Conservation (phyloP, 2,329 filamentous ascomycete genomes). For the Ophioceras dolichostomum region DNA sequence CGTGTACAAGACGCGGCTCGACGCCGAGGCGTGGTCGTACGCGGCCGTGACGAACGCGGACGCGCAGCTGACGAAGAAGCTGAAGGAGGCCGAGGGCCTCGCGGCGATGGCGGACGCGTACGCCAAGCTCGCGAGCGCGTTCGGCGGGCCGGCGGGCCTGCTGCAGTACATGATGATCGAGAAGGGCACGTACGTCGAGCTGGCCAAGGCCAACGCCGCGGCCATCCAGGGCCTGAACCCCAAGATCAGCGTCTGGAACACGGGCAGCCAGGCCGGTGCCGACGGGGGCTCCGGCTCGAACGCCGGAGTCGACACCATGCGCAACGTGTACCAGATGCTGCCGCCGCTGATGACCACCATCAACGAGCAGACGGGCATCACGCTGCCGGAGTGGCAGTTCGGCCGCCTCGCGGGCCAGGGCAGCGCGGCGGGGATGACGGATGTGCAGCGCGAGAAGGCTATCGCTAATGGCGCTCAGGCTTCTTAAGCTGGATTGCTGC, state of each 20-base stretch:
- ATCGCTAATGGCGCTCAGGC: too few relatives aligned
- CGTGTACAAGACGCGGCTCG: slow-evolving; percentile 32
- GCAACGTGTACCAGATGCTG: slow-evolving; percentile 75
- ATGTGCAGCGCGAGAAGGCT: slow-evolving; percentile 21
- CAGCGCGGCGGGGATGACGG: too few relatives aligned
- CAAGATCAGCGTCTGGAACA: slow-evolving; percentile 89
- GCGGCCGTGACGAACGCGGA: slow-evolving; percentile 36
- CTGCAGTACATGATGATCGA: slow-evolving; percentile 84
- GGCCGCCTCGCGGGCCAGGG: slow-evolving; percentile 27
- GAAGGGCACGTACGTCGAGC: slow-evolving; percentile 63
- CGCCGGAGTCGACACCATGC: slow-evolving; percentile 48
- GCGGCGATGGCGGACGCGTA: slow-evolving; percentile 73
- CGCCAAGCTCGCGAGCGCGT: slow-evolving; percentile 53
- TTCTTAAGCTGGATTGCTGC: too few relatives aligned
- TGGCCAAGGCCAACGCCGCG: slow-evolving; percentile 65
- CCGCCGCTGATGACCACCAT: slow-evolving; percentile 77
- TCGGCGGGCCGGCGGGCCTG: slow-evolving; percentile 67
- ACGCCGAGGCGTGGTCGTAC: slow-evolving; percentile 26
- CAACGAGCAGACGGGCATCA: slow-evolving; percentile 78
- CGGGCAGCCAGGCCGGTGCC: slow-evolving; percentile 38
- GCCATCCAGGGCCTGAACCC: slow-evolving; percentile 69
- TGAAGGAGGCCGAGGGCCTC: slow-evolving; percentile 68
- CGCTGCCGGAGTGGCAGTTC: slow-evolving; percentile 66
- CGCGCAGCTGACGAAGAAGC: slow-evolving; percentile 36
- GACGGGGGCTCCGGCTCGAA: slow-evolving; percentile 24